Evolutionary conservation across 345 rosid genomes (phyloP), one percentile per base, ranked within the genome.

Genomic region (Dovyalis caffra): DNA sequence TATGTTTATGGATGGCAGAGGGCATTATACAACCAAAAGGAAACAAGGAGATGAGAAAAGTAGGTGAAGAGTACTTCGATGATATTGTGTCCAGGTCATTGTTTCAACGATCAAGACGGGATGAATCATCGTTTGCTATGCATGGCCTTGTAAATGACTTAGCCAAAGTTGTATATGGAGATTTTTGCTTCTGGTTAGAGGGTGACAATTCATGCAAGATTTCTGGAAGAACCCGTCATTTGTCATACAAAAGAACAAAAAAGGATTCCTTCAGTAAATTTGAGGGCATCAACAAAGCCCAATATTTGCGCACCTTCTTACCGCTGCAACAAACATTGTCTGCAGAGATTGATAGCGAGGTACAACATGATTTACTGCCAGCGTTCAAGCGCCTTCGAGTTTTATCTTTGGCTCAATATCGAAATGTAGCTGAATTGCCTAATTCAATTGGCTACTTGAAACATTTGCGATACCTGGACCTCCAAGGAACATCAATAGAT

Each of bases 1-100:
- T 51, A 11, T 25, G n/a, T 8, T 62, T 73, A 40, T 78, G 77
- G 77, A 73, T 78, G 81, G 81, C 77, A 4, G 81, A 72, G 60
- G 74, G 81, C 14, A 35, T 78, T 49, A 20, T 78, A 20, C 69
- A 60, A 33, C 74, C 64, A 0, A 20, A 49, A 20, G 73, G 32
- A 4, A 62, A 8, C 20, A 62, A 28, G 20, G 45, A 35, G 9
- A 73, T 78, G 26, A 74, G 68, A 73, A 74, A 63, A 37, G 23
- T 68, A 2, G 81, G 77, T 1, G 23, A 33, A 1, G 81, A 61
- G 14, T 78, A 68, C 35, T 72, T 78, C 28, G 28, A 33, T 6
- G 81, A 67, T 65, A 72, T 78, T 12, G 49, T 72, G 3, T 43
- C 69, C 5, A 78, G 73, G 63, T 78, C 81, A n/a, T 61, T 78